Percentiles rank a stretch among this genome's conserved stretches.
phyloP scores from a whole-genome alignment of 2,329 filamentous ascomycete species.

The Cytospora mali region DNA sequence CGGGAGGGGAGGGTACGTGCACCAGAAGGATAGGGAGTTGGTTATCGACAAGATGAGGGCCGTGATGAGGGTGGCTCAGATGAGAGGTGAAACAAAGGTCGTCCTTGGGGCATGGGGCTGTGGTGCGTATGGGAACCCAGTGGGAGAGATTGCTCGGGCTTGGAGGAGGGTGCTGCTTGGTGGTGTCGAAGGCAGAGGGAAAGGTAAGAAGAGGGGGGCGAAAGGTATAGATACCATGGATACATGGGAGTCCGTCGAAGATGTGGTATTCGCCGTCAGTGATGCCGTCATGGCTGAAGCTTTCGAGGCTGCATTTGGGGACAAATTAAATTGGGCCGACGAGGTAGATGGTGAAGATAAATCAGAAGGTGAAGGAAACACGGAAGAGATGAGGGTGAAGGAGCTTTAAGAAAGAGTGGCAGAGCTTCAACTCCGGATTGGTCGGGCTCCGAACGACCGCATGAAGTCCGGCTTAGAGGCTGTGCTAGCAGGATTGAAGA shows the following conservation, averaged over 20 bases:
- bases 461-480: slow-evolving; percentile 14
- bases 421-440: slow-evolving; percentile 17
- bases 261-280: slow-evolving; percentile 62
- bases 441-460: background rate
- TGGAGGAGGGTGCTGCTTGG: slow-evolving; percentile 52
- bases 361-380: slow-evolving; percentile 25
- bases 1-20: slow-evolving; percentile 42
- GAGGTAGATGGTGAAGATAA: slow-evolving; percentile 29
- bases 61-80: slow-evolving; percentile 55
- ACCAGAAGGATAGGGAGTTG: slow-evolving; percentile 52
- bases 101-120: slow-evolving; percentile 68
- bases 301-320: slow-evolving; percentile 53
- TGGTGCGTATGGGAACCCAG: slow-evolving; percentile 65
- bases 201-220: slow-evolving; percentile 9
- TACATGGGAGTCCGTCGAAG: slow-evolving; percentile 48
- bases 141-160: slow-evolving; percentile 57
- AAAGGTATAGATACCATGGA: slow-evolving; percentile 25
- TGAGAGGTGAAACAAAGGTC: slow-evolving; percentile 49
- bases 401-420: slow-evolving; percentile 5
- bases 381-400: background rate
- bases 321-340: slow-evolving; percentile 39
- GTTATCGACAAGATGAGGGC: slow-evolving; percentile 58
- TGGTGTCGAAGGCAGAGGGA: slow-evolving; percentile 27
- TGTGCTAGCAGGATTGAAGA: slow-evolving; percentile 15
- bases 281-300: slow-evolving; percentile 53